Base-by-base conservation (phyloP, 108 stramenopile species). In the Nannochloropsis salina region DNA sequence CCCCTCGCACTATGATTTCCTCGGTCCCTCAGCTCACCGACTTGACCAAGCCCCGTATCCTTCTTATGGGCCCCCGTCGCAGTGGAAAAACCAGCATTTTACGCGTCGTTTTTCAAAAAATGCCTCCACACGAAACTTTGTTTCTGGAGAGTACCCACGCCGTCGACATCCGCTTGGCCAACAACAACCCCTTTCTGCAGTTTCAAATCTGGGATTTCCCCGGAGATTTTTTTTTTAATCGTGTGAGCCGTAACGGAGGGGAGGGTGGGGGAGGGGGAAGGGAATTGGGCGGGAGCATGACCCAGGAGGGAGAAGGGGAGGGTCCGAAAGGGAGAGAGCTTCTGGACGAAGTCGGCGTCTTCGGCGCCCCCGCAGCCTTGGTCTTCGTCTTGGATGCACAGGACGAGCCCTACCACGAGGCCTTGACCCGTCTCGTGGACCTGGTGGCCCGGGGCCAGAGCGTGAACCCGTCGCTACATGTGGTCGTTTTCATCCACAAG, bases 401-500 rank as follows among this genome's bases (percentile, higher is more conserved):
- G 89, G 92, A 92, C 12, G 92, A 91, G 47, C 90, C 92, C 2
- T 79, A 85, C 80, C 42, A 88, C 22, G 92, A 92, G 12, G 85
- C 89, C 20, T n/a, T 90, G 1, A 43, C 40, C 42, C 74, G 86
- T 43, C 94, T 99, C 80, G 95, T 94, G 6, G 95, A 94, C 45
- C 95, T 95, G 9, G 95, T 98, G 18, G 92, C 92, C 9, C 80
- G 92, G n/a, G 98, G 96, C 5, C 86, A 95, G 5, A 80, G 90
- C 10, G 91, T 94, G 82, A 98, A 98, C 90, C 97, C 97, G 31
- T 86, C 91, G 84, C 94, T 99, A 83, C 85, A 91, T 43, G 87
- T 98, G 80, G 97, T 98, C 86, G 96, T 99, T 2, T 98, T 99
- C 89, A 95, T 99, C 44, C 97, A 99, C 95, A 99, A 99, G 92